These are phyloP conservation scores for Trichoderma afroharzianum DNA, from an alignment of 2,329 filamentous ascomycete species.

Conservation along the genomic window DNA sequence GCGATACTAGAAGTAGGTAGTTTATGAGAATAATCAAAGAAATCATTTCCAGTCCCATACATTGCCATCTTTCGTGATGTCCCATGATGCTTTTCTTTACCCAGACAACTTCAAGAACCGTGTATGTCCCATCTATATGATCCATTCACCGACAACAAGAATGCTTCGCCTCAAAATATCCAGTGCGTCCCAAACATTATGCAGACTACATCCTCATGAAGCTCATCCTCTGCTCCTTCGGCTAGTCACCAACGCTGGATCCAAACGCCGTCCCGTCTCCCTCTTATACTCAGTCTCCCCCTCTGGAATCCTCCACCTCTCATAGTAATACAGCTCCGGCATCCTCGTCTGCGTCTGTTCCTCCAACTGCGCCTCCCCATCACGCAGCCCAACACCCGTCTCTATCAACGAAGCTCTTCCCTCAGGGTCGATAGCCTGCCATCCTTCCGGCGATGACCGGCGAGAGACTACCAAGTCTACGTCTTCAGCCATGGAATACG, in stretches of 20 bases:
- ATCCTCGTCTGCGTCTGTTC: conserved; percentile 19
- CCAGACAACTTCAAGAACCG: not conserved
- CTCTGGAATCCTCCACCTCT: not conserved
- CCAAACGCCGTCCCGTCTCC: conserved; percentile 1
- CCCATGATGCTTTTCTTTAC: too few relatives aligned
- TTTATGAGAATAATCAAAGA: too few relatives aligned
- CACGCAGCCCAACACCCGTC: conserved; percentile 30
- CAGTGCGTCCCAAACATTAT: not conserved
- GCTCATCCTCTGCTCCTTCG: not conserved
- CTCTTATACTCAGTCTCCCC: not conserved
- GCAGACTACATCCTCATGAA: fast-evolving
- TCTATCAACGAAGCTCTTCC: conserved; percentile 29
- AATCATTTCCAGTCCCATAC: too few relatives aligned
- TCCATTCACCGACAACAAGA: not conserved
- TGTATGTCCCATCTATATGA: not conserved
- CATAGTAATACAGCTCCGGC: conserved; percentile 23
- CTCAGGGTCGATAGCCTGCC: conserved; percentile 19
- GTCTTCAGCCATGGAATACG: conserved; percentile 29
- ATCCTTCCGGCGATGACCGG: conserved; percentile 24
- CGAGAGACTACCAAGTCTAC: not conserved
- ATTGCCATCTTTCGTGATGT: too few relatives aligned
- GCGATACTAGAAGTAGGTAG: too few relatives aligned
- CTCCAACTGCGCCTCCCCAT: conserved; percentile 19
- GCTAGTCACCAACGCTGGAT: not conserved
- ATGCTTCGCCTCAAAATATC: not conserved